Evolutionary conservation across 2,329 filamentous ascomycete species (phyloP).

Genomic region (Fusarium sp.): DNA sequence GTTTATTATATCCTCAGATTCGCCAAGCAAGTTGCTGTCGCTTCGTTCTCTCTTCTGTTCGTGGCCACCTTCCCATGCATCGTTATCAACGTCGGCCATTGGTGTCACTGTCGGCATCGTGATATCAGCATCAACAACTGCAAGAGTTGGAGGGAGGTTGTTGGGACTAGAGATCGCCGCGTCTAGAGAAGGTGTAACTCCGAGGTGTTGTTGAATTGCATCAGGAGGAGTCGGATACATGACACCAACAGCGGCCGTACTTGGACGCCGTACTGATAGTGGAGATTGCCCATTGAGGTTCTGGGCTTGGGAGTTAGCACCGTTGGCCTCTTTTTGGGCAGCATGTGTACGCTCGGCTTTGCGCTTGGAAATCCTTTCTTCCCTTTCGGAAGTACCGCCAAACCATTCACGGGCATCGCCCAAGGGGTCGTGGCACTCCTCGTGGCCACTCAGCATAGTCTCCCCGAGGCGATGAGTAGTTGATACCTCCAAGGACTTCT

Average conservation of each 20-base stretch:
- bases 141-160: constrained; percentile 53
- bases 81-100: constrained; percentile 42
- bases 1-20: constrained; percentile 72
- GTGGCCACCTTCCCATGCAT: constrained; percentile 51
- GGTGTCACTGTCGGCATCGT: constrained; percentile 37
- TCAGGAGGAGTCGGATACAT: constrained; percentile 82
- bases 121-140: constrained; percentile 49
- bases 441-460: constrained; percentile 51
- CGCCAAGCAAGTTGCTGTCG: constrained; percentile 57
- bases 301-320: constrained; percentile 57
- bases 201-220: constrained; percentile 66
- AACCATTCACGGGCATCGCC: constrained; percentile 63
- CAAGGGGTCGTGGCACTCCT: constrained; percentile 63
- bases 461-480: constrained; percentile 56
- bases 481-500: constrained; percentile 57
- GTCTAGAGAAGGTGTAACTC: constrained; percentile 68
- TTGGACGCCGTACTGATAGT: constrained; percentile 62
- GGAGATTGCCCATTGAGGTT: constrained; percentile 65
- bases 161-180: constrained; percentile 67
- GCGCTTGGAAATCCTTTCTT: constrained; percentile 60
- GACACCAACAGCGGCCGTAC: constrained; percentile 60
- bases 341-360: constrained; percentile 62
- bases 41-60: constrained; percentile 61
- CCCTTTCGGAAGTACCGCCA: constrained; percentile 57
- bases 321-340: constrained; percentile 57